Evolutionary conservation across 768 basidiomycete genomes (phyloP).

Genomic region (Boletellus ananas): DNA sequence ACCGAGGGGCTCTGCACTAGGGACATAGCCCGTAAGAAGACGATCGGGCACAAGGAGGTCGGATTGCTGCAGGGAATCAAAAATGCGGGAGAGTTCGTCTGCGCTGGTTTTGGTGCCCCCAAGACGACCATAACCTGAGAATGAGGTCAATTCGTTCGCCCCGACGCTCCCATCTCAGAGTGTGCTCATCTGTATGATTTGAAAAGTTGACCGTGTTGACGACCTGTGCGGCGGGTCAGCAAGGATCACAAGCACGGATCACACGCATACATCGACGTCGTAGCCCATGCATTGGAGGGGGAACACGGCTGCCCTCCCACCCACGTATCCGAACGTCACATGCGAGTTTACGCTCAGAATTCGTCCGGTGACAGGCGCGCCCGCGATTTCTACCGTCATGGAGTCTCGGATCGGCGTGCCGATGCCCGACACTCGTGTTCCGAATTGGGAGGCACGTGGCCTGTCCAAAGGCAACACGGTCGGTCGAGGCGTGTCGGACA

Average conservation of each 20-base stretch:
- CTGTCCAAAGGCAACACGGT: neutral
- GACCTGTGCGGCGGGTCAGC: constrained; percentile 42
- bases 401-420: neutral
- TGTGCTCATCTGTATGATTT: constrained; percentile 77
- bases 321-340: constrained; percentile 92
- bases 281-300: constrained; percentile 85
- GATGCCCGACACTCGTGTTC: neutral
- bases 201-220: constrained; percentile 94
- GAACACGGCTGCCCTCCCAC: constrained; percentile 76
- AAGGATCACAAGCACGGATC: neutral
- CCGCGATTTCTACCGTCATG: neutral
- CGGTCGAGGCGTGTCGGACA: neutral
- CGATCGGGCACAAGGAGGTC: constrained; percentile 69
- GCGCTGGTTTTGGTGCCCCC: constrained; percentile 79
- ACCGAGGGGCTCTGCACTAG: constrained; percentile 71
- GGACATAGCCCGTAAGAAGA: constrained; percentile 89
- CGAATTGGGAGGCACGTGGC: neutral
- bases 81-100: constrained; percentile 71
- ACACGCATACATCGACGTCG: constrained; percentile 83
- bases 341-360: constrained; percentile 92
- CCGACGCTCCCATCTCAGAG: too few relatives aligned
- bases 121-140: constrained; percentile 73
- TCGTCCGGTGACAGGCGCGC: constrained; percentile 36
- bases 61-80: constrained; percentile 69
- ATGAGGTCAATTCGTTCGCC: neutral